Evolutionary conservation across 2,329 filamentous ascomycete genomes (phyloP), one percentile per base, ranked within the genome.

Genomic region (Aschersonia sp.): DNA sequence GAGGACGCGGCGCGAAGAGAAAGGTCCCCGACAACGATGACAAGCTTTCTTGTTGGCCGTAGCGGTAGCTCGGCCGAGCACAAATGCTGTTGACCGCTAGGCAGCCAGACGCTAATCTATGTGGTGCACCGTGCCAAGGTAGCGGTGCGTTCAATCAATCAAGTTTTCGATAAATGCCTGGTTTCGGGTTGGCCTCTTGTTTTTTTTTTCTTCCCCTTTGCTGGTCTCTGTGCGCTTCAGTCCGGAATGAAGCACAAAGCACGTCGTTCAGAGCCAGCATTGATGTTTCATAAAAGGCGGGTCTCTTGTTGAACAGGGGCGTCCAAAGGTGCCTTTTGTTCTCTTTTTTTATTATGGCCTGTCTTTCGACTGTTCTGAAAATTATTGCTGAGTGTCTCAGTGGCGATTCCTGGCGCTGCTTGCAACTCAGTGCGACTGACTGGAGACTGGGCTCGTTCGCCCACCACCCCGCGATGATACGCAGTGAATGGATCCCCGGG

Each of bases 291-390:
- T 37, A 37, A 37, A 37, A 12, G 35, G 12, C 31, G 37, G 35
- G 14, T 40, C 30, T 9, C 30, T 30, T 22, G 46, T 46, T 30
- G 35, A 37, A 12, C 35, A 37, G 12, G 8, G 35, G 12, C 8
- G 12, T 37, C 12, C 35, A 37, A 12, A 9, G 8, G 35, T 9
- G 12, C 12, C 35, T 37, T 37, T 37, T 37, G 14, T 22, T 22
- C 29, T 37, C 32, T 39, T 37, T 41, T 30, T 50, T 59, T 56
- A 40, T 54, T 55, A 44, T 49, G 58, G 48, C 54, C 56, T 51
- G 47, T 56, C 43, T 53, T 22, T 53, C 32, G 53, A 47, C 11
- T 48, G 45, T 14, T 49, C 48, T 45, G 35, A 37, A 37, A 37
- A 12, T 9, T 9, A 9, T 37, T 37, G 12, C 3, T 22, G 9